These are phyloP conservation scores for Tolypocladium album DNA, from an alignment of 2,329 filamentous ascomycete genomes.

Conservation along the genomic window DNA sequence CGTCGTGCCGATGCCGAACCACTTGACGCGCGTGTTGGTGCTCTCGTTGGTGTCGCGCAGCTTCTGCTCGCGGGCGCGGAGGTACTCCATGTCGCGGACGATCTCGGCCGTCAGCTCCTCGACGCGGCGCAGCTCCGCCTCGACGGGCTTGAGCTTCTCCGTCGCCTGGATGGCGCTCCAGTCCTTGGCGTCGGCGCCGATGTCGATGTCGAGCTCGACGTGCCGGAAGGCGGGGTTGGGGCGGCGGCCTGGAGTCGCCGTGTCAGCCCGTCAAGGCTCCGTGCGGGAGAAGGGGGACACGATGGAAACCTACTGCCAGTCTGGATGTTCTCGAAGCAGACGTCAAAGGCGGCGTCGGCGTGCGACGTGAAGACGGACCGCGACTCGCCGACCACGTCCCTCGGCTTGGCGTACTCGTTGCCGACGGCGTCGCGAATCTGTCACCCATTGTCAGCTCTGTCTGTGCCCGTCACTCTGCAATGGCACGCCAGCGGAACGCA, in stretches of 20 bases:
- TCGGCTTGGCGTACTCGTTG: conserved; percentile 89
- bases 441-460: conserved; percentile 3
- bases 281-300: not conserved
- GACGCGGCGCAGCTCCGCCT: conserved; percentile 85
- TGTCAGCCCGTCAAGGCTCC: not conserved
- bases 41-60: conserved; percentile 98
- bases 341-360: conserved; percentile 84
- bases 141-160: conserved; percentile 96
- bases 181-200: conserved; percentile 93
- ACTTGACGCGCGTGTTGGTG: conserved; percentile 97
- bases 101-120: conserved; percentile 86
- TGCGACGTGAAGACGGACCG: conserved; percentile 91
- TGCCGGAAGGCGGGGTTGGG: conserved; percentile 49
- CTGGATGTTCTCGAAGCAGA: conserved; percentile 87
- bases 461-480: not conserved
- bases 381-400: conserved; percentile 84
- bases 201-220: conserved; percentile 89
- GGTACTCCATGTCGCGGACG: conserved; percentile 92
- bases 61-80: conserved; percentile 82
- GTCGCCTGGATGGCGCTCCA: conserved; percentile 93
- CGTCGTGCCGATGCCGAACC: conserved; percentile 93
- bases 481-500: conserved; percentile 31
- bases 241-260: conserved; percentile 16
- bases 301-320: conserved; percentile 49
- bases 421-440: conserved; percentile 92